Percentiles rank a stretch among this genome's conserved stretches.
Evolutionary conservation across 169 alveolate genomes (phyloP).

Genomic region (Cryptosporidium andersoni): DNA sequence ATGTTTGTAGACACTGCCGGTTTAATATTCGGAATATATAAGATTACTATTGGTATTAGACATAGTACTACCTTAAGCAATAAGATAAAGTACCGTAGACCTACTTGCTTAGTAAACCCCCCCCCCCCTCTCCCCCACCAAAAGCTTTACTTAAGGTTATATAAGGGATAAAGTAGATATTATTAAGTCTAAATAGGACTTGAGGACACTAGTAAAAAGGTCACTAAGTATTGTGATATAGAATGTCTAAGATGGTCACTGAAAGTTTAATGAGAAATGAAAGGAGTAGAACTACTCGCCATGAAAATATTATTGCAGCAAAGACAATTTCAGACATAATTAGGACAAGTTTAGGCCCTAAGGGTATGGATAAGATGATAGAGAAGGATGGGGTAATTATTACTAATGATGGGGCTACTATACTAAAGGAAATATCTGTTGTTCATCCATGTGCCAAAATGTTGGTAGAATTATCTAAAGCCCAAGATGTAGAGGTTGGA

Average conservation of each 20-base stretch:
- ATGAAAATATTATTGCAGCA: conserved; percentile 72
- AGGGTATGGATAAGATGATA: conserved; percentile 99
- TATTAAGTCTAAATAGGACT: too few relatives aligned
- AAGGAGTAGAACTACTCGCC: conserved; percentile 68
- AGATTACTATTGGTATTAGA: too few relatives aligned
- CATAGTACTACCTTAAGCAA: too few relatives aligned
- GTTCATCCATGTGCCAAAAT: conserved; percentile 98
- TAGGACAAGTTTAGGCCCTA: conserved; percentile 99
- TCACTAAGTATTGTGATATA: not conserved
- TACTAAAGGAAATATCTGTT: conserved; percentile 94
- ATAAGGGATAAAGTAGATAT: too few relatives aligned
- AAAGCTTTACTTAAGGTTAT: too few relatives aligned
- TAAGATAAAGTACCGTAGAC: too few relatives aligned
- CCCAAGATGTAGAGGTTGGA: conserved; percentile 99
- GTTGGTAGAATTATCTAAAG: conserved; percentile 97
- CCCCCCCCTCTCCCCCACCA: too few relatives aligned
- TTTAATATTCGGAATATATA: too few relatives aligned
- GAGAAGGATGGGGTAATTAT: conserved; percentile 96
- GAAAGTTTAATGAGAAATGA: conserved; percentile 65
- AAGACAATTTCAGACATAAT: conserved; percentile 96
- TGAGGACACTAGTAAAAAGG: too few relatives aligned
- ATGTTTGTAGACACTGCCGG: too few relatives aligned
- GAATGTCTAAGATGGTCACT: conserved; percentile 12
- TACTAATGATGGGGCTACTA: conserved; percentile 99
- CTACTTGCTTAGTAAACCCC: too few relatives aligned